Conservation (phyloP, 805 yeast genomes). For the Scheffersomyces amazonensis region DNA sequence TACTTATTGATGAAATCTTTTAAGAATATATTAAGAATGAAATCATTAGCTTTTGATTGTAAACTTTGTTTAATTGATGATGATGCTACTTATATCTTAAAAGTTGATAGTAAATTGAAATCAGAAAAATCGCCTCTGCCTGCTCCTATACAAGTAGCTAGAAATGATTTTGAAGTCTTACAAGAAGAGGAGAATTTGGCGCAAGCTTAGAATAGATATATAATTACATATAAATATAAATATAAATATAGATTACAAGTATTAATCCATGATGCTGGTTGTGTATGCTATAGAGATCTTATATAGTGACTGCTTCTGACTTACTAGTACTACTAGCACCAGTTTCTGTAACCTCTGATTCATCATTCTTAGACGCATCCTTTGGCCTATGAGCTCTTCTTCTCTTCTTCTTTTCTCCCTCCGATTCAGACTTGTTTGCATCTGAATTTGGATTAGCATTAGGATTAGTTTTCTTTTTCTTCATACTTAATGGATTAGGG, state of each 20-base stretch:
- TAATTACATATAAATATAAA: too few relatives aligned
- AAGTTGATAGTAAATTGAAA: slow-evolving; percentile 10
- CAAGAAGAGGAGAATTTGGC: not conserved
- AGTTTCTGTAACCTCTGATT: too few relatives aligned
- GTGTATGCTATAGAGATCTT: too few relatives aligned
- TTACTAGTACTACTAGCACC: too few relatives aligned
- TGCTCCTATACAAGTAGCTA: not conserved
- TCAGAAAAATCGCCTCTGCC: not conserved
- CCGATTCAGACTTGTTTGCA: too few relatives aligned
- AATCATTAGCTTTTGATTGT: slow-evolving; percentile 50
- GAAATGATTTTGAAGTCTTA: slow-evolving; percentile 7
- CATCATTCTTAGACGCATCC: not conserved
- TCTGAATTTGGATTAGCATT: not conserved
- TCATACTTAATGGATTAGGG: slow-evolving; percentile 89
- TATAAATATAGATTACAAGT: too few relatives aligned
- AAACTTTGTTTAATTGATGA: slow-evolving; percentile 41
- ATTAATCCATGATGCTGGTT: too few relatives aligned
- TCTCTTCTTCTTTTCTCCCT: slow-evolving; percentile 14
- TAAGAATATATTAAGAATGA: slow-evolving; percentile 27
- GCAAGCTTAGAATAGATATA: not conserved
- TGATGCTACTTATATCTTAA: slow-evolving; percentile 15
- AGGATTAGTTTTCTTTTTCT: slow-evolving; percentile 54
- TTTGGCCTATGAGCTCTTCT: slow-evolving; percentile 20
- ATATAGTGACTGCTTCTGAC: too few relatives aligned
- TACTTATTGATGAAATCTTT: slow-evolving; percentile 36